Base-by-base conservation (phyloP, 2,329 filamentous ascomycete species). In the Fusarium devonianum region DNA sequence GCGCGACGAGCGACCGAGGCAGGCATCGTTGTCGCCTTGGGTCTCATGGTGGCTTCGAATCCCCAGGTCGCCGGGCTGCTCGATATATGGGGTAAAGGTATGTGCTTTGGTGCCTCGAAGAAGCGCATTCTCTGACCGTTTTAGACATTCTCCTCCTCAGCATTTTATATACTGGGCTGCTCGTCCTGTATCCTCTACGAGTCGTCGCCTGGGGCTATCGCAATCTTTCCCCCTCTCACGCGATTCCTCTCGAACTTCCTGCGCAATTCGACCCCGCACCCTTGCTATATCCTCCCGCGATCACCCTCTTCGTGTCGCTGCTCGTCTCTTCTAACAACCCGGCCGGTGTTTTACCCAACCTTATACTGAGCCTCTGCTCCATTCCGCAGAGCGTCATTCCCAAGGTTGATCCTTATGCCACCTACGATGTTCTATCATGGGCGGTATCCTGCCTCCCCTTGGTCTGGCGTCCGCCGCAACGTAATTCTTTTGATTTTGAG, bases 181-280 rank as follows among this genome's bases (percentile, higher is more conserved):
- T 80, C 32, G 62, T 71, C 5, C 63, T 81, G 10, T 89, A 90
- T 60, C 87, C 87, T 3, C 44, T 87, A 28, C 77, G 85, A 47
- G 71, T 87, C n/a, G 64, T 78, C 5, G 58, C 72, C 13, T 81
- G 81, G 77, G 72, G 75, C 2, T 75, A 78, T 47, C 67, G 67
- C 14, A 70, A 72, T 17, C 68, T 71, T 13, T 68, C 58, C 4
- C 70, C 77, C 3, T 70, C 70, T n/a, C 70, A 56, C 19, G 62
- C 56, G 49, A 59, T 77, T 21, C 73, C 76, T 2, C 63, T 86
- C 25, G 67, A 68, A 21, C 76, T 96, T 26, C 91, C 92, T 1
- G 75, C 84, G 4, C 80, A 83, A n/a, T 96, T 97, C 71, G 93
- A 97, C 66, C 92, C 92, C 3, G 93, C 93, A 6, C 90, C 92